Percentiles rank a stretch among this genome's conserved stretches.
phyloP scores from a whole-genome alignment of 352 stramenopile genomes.

The Globisporangium carolinianum region DNA sequence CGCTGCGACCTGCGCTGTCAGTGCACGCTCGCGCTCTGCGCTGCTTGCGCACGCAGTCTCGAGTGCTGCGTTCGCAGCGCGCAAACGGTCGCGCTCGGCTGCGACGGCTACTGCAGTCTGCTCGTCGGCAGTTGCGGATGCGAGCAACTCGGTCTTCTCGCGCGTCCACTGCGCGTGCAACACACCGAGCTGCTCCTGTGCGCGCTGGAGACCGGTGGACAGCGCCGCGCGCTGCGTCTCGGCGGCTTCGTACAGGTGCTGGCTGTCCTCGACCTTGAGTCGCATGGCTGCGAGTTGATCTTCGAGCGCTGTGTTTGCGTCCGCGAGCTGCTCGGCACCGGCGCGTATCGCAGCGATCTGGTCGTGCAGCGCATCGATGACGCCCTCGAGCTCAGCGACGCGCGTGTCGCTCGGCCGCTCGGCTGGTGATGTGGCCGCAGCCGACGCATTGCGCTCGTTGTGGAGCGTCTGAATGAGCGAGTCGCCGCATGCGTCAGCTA shows the following conservation, averaged over 20 bases:
- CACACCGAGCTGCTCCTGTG: conserved; percentile 42
- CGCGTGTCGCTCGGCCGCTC: conserved; percentile 7
- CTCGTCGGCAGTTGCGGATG: conserved; percentile 26
- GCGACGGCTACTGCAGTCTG: conserved; percentile 20
- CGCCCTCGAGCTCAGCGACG: conserved; percentile 13
- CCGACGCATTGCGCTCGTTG: conserved; percentile 26
- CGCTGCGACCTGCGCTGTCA: conserved; percentile 17
- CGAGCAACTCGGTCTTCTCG: conserved; percentile 46
- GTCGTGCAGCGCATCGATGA: conserved; percentile 4
- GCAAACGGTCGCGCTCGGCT: conserved; percentile 34
- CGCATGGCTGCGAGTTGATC: conserved; percentile 18
- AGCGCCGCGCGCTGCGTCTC: conserved; percentile 35
- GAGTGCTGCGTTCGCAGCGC: conserved; percentile 30
- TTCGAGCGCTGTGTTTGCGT: conserved; percentile 11
- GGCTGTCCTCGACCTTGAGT: conserved; percentile 32
- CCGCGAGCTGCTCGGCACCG: conserved; percentile 1
- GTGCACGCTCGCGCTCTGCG: conserved; percentile 30
- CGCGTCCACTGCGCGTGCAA: conserved; percentile 53
- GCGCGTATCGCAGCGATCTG: conserved; percentile 4
- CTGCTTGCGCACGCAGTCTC: conserved; percentile 19
- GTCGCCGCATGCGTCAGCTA: conserved; percentile 10
- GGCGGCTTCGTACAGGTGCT: conserved; percentile 35
- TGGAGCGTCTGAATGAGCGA: conserved; percentile 49
- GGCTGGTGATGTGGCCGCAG: neutral
- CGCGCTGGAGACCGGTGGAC: conserved; percentile 32